Conservation (phyloP, 768 basidiomycete species). For the Termitomyces sp. region DNA sequence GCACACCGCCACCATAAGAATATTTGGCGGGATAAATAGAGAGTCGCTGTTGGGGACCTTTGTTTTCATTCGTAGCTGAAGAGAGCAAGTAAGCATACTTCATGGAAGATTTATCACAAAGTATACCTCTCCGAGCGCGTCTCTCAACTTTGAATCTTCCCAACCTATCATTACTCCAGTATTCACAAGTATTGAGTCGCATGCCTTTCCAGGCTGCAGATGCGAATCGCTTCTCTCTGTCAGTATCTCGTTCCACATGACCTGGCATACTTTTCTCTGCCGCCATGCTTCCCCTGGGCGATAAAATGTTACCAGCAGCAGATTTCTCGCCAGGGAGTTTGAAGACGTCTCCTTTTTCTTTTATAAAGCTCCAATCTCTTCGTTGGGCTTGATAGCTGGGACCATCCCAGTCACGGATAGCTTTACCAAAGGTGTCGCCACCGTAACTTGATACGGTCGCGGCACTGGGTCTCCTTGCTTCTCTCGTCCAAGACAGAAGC, state of each 20-base stretch:
- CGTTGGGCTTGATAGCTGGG: slow-evolving; percentile 37
- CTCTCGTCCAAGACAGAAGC: slow-evolving; percentile 18
- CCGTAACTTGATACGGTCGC: slow-evolving; percentile 32
- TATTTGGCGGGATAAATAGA: slow-evolving; percentile 54
- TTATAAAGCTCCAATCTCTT: slow-evolving; percentile 55
- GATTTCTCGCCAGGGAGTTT: slow-evolving; percentile 11
- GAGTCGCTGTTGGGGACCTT: slow-evolving; percentile 65
- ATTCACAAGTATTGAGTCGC: slow-evolving; percentile 49
- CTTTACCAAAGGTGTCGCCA: slow-evolving; percentile 38
- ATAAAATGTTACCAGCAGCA: slow-evolving; percentile 23
- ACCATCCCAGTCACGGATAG: slow-evolving; percentile 38
- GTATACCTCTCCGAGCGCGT: slow-evolving; percentile 35
- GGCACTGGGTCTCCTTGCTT: slow-evolving; percentile 35
- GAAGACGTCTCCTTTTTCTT: slow-evolving; percentile 40
- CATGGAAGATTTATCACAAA: slow-evolving; percentile 3
- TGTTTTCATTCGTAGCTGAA: slow-evolving; percentile 43
- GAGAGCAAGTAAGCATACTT: not conserved
- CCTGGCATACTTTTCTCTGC: slow-evolving; percentile 14
- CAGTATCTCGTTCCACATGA: slow-evolving; percentile 6
- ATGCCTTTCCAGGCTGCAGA: slow-evolving; percentile 40
- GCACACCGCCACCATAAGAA: slow-evolving; percentile 30
- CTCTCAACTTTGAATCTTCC: slow-evolving; percentile 62
- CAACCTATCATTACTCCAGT: slow-evolving; percentile 61
- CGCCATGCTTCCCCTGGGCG: slow-evolving; percentile 25
- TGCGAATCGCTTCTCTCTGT: slow-evolving; percentile 17